Evolutionary conservation across 768 basidiomycete genomes (phyloP).

Genomic region (Rhodotorula kratochvilovae): DNA sequence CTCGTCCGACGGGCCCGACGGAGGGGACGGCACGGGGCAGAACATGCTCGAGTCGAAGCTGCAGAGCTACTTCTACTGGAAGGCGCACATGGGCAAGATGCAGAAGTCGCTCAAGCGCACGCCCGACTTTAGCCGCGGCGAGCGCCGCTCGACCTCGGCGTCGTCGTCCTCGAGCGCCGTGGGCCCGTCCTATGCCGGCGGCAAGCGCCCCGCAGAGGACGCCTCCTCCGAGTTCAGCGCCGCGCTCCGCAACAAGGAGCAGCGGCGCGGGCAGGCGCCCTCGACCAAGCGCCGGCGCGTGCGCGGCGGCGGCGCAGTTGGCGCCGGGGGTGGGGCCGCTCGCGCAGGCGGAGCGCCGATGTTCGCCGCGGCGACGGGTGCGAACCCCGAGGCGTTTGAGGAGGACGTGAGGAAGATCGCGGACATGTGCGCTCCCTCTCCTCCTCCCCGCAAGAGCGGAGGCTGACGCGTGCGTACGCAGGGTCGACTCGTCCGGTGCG

Average conservation of each 20-base stretch:
- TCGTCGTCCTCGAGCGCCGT: not conserved
- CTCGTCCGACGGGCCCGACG: constrained; percentile 5
- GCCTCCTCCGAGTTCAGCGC: constrained; percentile 47
- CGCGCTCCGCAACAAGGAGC: constrained; percentile 67
- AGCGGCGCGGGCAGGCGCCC: constrained; percentile 52
- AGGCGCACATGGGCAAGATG: constrained; percentile 52
- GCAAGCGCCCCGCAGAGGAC: not conserved
- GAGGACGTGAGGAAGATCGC: constrained; percentile 55
- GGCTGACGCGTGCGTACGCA: not conserved
- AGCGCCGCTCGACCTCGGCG: not conserved
- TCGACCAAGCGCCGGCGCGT: constrained; percentile 62
- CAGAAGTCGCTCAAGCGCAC: constrained; percentile 38
- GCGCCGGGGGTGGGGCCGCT: not conserved
- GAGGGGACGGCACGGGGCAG: constrained; percentile 6
- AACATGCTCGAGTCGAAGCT: constrained; percentile 48
- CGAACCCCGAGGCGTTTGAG: constrained; percentile 37
- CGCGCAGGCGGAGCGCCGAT: not conserved
- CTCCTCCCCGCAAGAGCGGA: not conserved
- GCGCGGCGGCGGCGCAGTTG: constrained; percentile 62
- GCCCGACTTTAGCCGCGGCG: constrained; percentile 19
- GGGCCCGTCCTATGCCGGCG: not conserved
- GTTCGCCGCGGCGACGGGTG: constrained; percentile 20
- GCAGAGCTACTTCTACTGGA: constrained; percentile 73
- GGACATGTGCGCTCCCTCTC: constrained; percentile 54
- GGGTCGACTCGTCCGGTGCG: not conserved